These are phyloP conservation scores for Tremellales sp. DNA, from an alignment of 1,284 basidiomycete genomes.

Conservation along the genomic window DNA sequence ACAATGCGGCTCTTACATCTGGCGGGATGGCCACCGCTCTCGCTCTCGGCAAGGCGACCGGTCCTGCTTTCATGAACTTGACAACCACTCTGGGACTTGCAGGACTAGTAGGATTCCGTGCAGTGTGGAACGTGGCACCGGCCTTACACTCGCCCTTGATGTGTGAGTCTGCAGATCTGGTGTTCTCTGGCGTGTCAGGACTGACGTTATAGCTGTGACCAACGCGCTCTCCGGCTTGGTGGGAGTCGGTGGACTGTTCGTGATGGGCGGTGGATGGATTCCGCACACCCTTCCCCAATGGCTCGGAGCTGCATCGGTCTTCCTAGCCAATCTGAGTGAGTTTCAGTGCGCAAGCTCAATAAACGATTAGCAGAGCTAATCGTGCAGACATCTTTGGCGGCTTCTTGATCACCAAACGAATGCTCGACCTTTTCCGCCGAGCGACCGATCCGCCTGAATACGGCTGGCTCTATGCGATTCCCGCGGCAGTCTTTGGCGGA, in stretches of 20 bases:
- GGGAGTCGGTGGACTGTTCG: conserved; percentile 75
- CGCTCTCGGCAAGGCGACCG: conserved; percentile 70
- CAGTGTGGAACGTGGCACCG: conserved; percentile 80
- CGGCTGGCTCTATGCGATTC: conserved; percentile 70
- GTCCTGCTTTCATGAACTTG: conserved; percentile 73
- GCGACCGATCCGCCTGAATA: conserved; percentile 80
- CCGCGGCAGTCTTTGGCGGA: conserved; percentile 71
- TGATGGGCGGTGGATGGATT: conserved; percentile 81
- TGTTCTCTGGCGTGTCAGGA: background rate
- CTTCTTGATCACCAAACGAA: conserved; percentile 76
- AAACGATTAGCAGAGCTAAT: background rate
- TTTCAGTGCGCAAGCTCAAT: background rate
- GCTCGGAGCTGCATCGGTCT: conserved; percentile 70
- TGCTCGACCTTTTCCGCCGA: conserved; percentile 85
- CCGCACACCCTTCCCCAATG: conserved; percentile 72
- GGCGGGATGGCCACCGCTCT: conserved; percentile 67
- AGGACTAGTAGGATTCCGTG: conserved; percentile 75
- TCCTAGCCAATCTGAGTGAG: conserved; percentile 67
- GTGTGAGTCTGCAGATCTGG: conserved; percentile 21
- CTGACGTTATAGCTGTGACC: conserved; percentile 32
- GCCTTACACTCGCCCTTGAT: conserved; percentile 62
- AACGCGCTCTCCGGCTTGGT: conserved; percentile 59
- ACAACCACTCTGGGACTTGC: conserved; percentile 71
- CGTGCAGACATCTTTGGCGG: conserved; percentile 66
- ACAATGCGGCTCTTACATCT: conserved; percentile 67